Percentiles rank a stretch among this genome's conserved stretches.
Evolutionary conservation across 2,329 filamentous ascomycete species (phyloP).

Genomic region (Pseudogymnoascus sp.): DNA sequence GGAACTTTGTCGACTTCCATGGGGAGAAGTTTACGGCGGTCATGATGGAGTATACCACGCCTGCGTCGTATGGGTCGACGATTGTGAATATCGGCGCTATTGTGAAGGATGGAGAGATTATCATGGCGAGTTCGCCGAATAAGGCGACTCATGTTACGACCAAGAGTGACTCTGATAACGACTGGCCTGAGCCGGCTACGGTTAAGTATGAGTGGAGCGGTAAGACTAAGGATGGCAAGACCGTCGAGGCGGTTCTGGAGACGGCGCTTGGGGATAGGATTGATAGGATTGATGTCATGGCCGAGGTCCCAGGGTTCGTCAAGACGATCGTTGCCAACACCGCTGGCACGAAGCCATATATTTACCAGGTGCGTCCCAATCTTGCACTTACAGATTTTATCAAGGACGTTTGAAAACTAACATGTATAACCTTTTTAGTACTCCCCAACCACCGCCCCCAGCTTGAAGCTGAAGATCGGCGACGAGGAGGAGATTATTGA

Average conservation of each 20-base stretch:
- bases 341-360: conserved; percentile 90
- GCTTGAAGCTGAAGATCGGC: conserved; percentile 76
- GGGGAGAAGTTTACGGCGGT: conserved; percentile 77
- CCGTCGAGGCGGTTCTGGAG: conserved; percentile 60
- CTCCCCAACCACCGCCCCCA: conserved; percentile 52
- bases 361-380: conserved; percentile 67
- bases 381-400: background rate
- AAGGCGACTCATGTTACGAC: conserved; percentile 60
- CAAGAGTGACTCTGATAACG: conserved; percentile 65
- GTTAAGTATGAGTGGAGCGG: conserved; percentile 73
- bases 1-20: conserved; percentile 94
- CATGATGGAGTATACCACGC: conserved; percentile 94
- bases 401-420: background rate
- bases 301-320: conserved; percentile 88
- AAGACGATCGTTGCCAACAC: conserved; percentile 87
- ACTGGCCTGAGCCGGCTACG: conserved; percentile 79
- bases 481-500: conserved; percentile 65
- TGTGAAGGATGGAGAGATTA: conserved; percentile 68
- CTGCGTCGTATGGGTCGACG: conserved; percentile 82
- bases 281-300: conserved; percentile 92
- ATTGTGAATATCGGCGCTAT: conserved; percentile 76
- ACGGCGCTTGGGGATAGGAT: conserved; percentile 58
- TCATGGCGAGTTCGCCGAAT: conserved; percentile 60
- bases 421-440: conserved; percentile 44
- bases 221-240: conserved; percentile 65